Evolutionary conservation across 441 rosid genomes (phyloP).

Genomic region (Sinapis alba): DNA sequence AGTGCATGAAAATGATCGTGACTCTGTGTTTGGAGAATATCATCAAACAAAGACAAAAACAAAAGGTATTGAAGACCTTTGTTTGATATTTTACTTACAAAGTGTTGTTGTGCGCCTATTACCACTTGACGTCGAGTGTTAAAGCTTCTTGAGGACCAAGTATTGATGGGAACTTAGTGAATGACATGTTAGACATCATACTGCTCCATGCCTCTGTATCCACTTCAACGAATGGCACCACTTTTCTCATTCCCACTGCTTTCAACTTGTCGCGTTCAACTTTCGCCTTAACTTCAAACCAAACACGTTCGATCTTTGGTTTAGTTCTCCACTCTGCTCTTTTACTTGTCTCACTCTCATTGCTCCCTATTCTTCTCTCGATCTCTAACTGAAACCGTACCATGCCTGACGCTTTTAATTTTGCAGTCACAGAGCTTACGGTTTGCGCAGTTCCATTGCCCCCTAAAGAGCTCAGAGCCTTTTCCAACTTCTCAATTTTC

Average conservation of each 20-base stretch:
- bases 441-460: slow-evolving; percentile 26
- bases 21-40: slow-evolving; percentile 7
- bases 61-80: slow-evolving; percentile 2
- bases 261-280: slow-evolving; percentile 60
- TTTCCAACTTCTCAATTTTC: slow-evolving; percentile 52
- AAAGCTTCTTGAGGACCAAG: slow-evolving; percentile 78
- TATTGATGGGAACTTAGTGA: slow-evolving; percentile 72
- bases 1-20: slow-evolving; percentile 10
- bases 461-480: slow-evolving; percentile 45
- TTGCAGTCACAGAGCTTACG: slow-evolving; percentile 49
- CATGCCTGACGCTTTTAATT: slow-evolving; percentile 50
- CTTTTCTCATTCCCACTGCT: slow-evolving; percentile 53
- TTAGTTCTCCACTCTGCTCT: slow-evolving; percentile 67
- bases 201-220: slow-evolving; percentile 74
- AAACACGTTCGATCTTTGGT: slow-evolving; percentile 60
- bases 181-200: slow-evolving; percentile 69
- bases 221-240: slow-evolving; percentile 55
- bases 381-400: slow-evolving; percentile 62
- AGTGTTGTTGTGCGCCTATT: slow-evolving; percentile 44
- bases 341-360: slow-evolving; percentile 39
- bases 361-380: slow-evolving; percentile 51
- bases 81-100: slow-evolving; percentile 40
- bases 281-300: slow-evolving; percentile 66
- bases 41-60: slow-evolving; percentile 13
- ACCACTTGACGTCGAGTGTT: slow-evolving; percentile 85